phyloP scores from a whole-genome alignment of 768 basidiomycete genomes.

The Boletus speciosus region DNA sequence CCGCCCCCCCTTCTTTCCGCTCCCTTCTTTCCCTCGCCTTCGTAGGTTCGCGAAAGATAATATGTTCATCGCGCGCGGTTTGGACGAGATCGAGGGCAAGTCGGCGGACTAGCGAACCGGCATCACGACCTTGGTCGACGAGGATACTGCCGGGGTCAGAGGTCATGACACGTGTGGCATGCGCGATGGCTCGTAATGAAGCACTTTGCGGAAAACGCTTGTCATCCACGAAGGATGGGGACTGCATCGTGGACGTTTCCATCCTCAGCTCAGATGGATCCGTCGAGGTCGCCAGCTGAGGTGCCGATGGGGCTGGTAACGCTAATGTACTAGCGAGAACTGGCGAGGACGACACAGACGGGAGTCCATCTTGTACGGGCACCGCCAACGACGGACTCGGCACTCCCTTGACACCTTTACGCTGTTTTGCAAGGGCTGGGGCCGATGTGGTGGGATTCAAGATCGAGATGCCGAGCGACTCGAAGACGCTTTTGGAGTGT shows the following conservation, averaged over 20 bases:
- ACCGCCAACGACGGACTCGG: slow-evolving; percentile 21
- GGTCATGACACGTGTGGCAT: slow-evolving; percentile 87
- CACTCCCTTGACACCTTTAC: slow-evolving; percentile 18
- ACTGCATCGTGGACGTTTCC: slow-evolving; percentile 28
- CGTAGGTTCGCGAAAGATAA: slow-evolving; percentile 38
- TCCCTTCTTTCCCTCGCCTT: slow-evolving; percentile 50
- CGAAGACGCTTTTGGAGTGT: slow-evolving; percentile 63
- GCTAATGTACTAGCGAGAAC: slow-evolving; percentile 13
- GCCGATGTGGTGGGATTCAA: slow-evolving; percentile 46
- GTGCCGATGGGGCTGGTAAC: slow-evolving; percentile 19
- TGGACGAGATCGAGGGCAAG: slow-evolving; percentile 68
- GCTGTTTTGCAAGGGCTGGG: slow-evolving; percentile 24
- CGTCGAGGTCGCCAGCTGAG: slow-evolving; percentile 26
- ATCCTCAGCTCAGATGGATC: slow-evolving; percentile 22
- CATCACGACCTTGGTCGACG: slow-evolving; percentile 64
- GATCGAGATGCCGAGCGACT: slow-evolving; percentile 66
- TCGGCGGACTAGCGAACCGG: slow-evolving; percentile 52
- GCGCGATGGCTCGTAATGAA: slow-evolving; percentile 70
- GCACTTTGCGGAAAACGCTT: slow-evolving; percentile 51
- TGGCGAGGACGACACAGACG: slow-evolving; percentile 21
- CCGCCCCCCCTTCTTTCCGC: slow-evolving; percentile 20
- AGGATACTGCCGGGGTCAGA: slow-evolving; percentile 72
- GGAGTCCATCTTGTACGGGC: slow-evolving; percentile 10
- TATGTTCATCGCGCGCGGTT: slow-evolving; percentile 61
- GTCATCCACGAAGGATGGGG: slow-evolving; percentile 26